These are phyloP conservation scores for Drechmeria coniospora DNA, from an alignment of 2,329 filamentous ascomycete species.

Conservation along the genomic window DNA sequence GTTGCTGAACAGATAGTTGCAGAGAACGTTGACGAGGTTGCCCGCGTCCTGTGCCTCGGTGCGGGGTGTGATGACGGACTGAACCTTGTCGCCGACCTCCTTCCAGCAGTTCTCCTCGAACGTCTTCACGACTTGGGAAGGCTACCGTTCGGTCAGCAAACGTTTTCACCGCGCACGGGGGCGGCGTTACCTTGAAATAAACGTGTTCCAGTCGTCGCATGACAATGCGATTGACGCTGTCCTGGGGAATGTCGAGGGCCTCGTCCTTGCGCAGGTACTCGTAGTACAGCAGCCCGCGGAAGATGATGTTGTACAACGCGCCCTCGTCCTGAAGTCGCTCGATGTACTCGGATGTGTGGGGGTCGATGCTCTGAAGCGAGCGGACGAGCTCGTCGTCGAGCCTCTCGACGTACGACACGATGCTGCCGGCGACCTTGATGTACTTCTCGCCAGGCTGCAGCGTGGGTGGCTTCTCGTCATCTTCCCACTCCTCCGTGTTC, in stretches of 20 bases:
- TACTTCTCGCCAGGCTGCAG: constrained; percentile 60
- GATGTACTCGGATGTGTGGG: constrained; percentile 97
- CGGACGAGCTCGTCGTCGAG: constrained; percentile 94
- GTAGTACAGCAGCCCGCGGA: constrained; percentile 76
- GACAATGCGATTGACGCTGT: constrained; percentile 79
- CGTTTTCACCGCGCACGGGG: no score
- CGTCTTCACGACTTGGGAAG: constrained; percentile 79
- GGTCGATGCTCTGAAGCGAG: constrained; percentile 94
- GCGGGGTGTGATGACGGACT: constrained; percentile 72
- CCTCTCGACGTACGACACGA: constrained; percentile 88
- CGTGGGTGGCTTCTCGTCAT: constrained; percentile 83
- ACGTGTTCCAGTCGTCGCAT: constrained; percentile 93
- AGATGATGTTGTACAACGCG: constrained; percentile 79
- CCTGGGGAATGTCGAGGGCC: constrained; percentile 61
- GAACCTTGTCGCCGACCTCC: constrained; percentile 48
- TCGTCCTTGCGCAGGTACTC: constrained; percentile 61
- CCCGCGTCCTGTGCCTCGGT: constrained; percentile 51
- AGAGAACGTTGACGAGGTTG: constrained; percentile 69
- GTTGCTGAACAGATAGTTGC: constrained; percentile 87
- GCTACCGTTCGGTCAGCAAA: constrained; percentile 28
- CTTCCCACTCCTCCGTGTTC: constrained; percentile 94
- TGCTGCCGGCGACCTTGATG: constrained; percentile 83
- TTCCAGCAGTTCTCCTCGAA: constrained; percentile 94
- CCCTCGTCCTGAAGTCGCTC: constrained; percentile 87
- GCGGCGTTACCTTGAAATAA: constrained; percentile 95